phyloP scores from a whole-genome alignment of 2,329 filamentous ascomycete species.

The Neobulgaria alba region DNA sequence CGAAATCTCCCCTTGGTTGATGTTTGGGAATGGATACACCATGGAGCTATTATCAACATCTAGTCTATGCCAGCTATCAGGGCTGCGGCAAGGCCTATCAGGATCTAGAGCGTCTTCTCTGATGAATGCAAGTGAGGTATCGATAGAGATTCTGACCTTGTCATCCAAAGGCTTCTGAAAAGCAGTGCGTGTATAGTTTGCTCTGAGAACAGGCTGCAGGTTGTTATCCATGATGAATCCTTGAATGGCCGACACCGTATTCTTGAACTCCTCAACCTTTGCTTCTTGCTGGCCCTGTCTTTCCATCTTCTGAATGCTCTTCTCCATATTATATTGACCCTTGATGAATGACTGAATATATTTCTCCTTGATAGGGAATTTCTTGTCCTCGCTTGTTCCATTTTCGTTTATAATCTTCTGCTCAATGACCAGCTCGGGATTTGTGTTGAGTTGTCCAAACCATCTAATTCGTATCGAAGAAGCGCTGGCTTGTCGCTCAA shows the following conservation, averaged over 20 bases:
- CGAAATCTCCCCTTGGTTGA: constrained; percentile 85
- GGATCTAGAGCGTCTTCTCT: constrained; percentile 67
- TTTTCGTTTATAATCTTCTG: constrained; percentile 78
- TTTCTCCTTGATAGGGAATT: constrained; percentile 86
- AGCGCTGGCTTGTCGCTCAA: constrained; percentile 65
- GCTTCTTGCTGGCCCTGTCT: constrained; percentile 59
- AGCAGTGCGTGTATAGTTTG: constrained; percentile 88
- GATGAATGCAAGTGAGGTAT: constrained; percentile 87
- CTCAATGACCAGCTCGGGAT: constrained; percentile 76
- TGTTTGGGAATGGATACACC: constrained; percentile 77
- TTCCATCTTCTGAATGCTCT: constrained; percentile 79
- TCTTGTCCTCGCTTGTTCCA: constrained; percentile 68
- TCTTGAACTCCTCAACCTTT: constrained; percentile 60
- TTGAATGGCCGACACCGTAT: constrained; percentile 69
- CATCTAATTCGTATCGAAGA: constrained; percentile 81
- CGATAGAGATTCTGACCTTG: constrained; percentile 82
- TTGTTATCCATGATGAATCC: constrained; percentile 67
- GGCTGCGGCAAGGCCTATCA: constrained; percentile 81
- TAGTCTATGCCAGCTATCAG: constrained; percentile 78
- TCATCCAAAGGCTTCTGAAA: constrained; percentile 95
- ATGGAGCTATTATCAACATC: constrained; percentile 81
- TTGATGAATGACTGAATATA: constrained; percentile 83
- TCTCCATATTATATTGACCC: constrained; percentile 86
- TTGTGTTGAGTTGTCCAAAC: constrained; percentile 75
- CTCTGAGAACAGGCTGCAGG: constrained; percentile 76